Conservation (phyloP, 805 yeast genomes). For the Candida maltosa region DNA sequence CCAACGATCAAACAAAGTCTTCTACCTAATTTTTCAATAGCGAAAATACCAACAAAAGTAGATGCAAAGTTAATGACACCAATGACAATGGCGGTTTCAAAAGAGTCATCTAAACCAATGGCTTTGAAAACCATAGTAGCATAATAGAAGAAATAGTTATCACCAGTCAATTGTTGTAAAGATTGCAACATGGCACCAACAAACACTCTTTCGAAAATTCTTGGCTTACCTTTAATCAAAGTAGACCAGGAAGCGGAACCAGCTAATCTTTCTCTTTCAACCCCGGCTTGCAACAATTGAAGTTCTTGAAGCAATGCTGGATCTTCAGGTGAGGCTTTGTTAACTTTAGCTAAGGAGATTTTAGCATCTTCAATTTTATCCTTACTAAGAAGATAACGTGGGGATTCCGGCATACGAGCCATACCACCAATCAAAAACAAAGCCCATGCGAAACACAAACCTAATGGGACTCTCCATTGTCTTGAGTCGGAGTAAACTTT, state of each 20-base stretch:
- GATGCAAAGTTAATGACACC: slow-evolving; percentile 54
- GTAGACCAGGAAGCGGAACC: slow-evolving; percentile 68
- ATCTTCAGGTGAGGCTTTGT: slow-evolving; percentile 52
- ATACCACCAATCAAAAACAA: slow-evolving; percentile 46
- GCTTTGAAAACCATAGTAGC: slow-evolving; percentile 53
- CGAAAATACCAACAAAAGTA: slow-evolving; percentile 49
- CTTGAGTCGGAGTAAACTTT: slow-evolving; percentile 46
- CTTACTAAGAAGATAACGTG: slow-evolving; percentile 56
- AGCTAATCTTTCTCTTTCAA: slow-evolving; percentile 57
- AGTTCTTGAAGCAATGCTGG: slow-evolving; percentile 53
- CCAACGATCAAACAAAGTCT: slow-evolving; percentile 42
- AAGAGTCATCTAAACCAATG: slow-evolving; percentile 50
- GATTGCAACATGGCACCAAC: slow-evolving; percentile 59
- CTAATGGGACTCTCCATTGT: slow-evolving; percentile 69
- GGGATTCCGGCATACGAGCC: slow-evolving; percentile 66
- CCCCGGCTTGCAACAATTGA: slow-evolving; percentile 52
- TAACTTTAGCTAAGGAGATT: slow-evolving; percentile 50
- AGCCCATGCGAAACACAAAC: slow-evolving; percentile 53
- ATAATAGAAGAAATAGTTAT: slow-evolving; percentile 61
- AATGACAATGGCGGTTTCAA: slow-evolving; percentile 51
- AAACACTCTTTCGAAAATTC: slow-evolving; percentile 51
- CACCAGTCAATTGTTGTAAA: slow-evolving; percentile 57
- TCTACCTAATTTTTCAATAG: slow-evolving; percentile 51
- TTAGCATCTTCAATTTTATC: slow-evolving; percentile 51
- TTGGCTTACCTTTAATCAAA: slow-evolving; percentile 61